Evolutionary conservation across 2,329 filamentous ascomycete species (phyloP).

Genomic region (Rosellinia necatrix): DNA sequence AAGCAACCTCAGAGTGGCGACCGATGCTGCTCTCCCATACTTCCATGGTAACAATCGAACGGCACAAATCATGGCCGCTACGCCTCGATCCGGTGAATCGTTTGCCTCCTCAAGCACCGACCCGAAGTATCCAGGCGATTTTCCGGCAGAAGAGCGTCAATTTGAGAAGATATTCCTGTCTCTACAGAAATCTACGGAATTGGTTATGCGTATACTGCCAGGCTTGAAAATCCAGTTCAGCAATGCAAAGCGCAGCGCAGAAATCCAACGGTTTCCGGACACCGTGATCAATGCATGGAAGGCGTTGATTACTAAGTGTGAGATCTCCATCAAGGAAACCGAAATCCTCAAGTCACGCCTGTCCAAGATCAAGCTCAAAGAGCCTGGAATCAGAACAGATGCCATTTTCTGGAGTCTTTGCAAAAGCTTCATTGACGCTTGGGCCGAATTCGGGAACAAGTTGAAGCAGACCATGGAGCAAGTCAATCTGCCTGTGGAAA

Average conservation of each 20-base stretch:
- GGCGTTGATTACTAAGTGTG: constrained; percentile 72
- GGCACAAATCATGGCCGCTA: constrained; percentile 62
- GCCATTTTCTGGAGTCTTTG: constrained; percentile 70
- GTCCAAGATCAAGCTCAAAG: constrained; percentile 81
- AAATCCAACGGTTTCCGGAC: constrained; percentile 62
- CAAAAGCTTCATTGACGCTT: constrained; percentile 73
- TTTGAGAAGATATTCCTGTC: constrained; percentile 85
- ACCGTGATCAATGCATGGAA: constrained; percentile 69
- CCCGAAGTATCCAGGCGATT: constrained; percentile 62
- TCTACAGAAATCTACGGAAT: constrained; percentile 72
- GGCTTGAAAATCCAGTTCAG: constrained; percentile 69
- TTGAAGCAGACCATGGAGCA: constrained; percentile 60
- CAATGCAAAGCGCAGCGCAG: constrained; percentile 65
- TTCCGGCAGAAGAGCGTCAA: constrained; percentile 75
- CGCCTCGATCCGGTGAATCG: constrained; percentile 81
- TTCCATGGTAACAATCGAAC: constrained; percentile 56
- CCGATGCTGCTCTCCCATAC: constrained; percentile 56
- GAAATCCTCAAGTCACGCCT: constrained; percentile 74
- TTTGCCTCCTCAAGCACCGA: constrained; percentile 64
- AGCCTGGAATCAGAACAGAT: constrained; percentile 73
- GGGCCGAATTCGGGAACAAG: constrained; percentile 66
- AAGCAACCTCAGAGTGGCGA: constrained; percentile 60
- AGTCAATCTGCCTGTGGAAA: constrained; percentile 64
- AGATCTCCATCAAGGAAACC: constrained; percentile 71
- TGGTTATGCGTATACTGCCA: constrained; percentile 74